Evolutionary conservation across 805 yeast genomes (phyloP).

Genomic region (Saturnispora silvae): DNA sequence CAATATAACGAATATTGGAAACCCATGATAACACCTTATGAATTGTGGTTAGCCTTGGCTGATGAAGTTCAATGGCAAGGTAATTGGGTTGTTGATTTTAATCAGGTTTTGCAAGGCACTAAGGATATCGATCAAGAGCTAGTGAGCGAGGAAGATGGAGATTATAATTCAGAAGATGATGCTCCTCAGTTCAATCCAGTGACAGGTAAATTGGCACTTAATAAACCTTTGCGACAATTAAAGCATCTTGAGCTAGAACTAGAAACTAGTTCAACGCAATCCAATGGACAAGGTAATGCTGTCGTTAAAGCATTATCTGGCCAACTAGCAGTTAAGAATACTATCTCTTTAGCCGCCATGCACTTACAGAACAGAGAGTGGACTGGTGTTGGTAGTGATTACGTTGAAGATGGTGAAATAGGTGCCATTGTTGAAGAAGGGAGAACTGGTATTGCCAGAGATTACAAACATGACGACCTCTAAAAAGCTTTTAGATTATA

Average conservation of each 20-base stretch:
- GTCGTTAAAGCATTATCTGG: constrained; percentile 48
- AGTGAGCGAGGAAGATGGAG: constrained; percentile 7
- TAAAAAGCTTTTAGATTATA: neutral
- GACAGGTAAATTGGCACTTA: constrained; percentile 62
- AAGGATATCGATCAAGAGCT: constrained; percentile 20
- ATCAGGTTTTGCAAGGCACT: constrained; percentile 35
- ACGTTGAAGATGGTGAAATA: constrained; percentile 29
- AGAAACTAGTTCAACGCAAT: constrained; percentile 11
- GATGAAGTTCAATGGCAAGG: constrained; percentile 85
- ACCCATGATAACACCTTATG: constrained; percentile 92
- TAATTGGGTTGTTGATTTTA: constrained; percentile 78
- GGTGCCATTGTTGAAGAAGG: constrained; percentile 84
- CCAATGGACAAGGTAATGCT: constrained; percentile 21
- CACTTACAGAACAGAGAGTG: constrained; percentile 62
- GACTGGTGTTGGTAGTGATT: constrained; percentile 91
- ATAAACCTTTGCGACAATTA: constrained; percentile 64
- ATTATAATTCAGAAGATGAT: constrained; percentile 33
- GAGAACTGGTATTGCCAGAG: constrained; percentile 79
- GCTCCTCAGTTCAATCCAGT: constrained; percentile 85
- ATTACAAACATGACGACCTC: constrained; percentile 33
- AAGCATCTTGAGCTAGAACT: constrained; percentile 55
- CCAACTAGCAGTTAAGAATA: constrained; percentile 55
- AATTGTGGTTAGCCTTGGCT: constrained; percentile 67
- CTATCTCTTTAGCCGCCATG: constrained; percentile 83
- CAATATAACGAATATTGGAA: constrained; percentile 69